These are phyloP conservation scores for rapeseed (Brassica napus) DNA, from an alignment of 345 rosid genomes.

Conservation along the genomic window Da-Ae NC_063445.1:1757001-1757500, in stretches of 20 bases:
- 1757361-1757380: constrained; percentile 41
- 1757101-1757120: constrained; percentile 43
- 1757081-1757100: constrained; percentile 44
- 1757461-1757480: constrained; percentile 42
- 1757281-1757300: constrained; percentile 42
- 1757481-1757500: constrained; percentile 45
- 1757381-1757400: background rate
- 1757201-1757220: constrained; percentile 43
- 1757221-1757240: constrained; percentile 44
- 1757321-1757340: constrained; percentile 55
- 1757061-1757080: constrained; percentile 42
- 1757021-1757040: constrained; percentile 46
- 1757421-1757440: constrained; percentile 30
- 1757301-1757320: constrained; percentile 44
- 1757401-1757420: background rate
- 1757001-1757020: constrained; percentile 42
- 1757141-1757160: constrained; percentile 47
- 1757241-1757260: constrained; percentile 41
- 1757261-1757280: constrained; percentile 51
- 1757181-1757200: constrained; percentile 43
- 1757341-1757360: constrained; percentile 41
- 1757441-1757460: constrained; percentile 55
- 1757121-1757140: constrained; percentile 51
- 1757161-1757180: constrained; percentile 17
- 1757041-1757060: constrained; percentile 37